Percentiles rank a stretch among this genome's conserved stretches.
Conservation (phyloP, 2,329 filamentous ascomycete genomes). For the Neonectria neomacrospora region DNA sequence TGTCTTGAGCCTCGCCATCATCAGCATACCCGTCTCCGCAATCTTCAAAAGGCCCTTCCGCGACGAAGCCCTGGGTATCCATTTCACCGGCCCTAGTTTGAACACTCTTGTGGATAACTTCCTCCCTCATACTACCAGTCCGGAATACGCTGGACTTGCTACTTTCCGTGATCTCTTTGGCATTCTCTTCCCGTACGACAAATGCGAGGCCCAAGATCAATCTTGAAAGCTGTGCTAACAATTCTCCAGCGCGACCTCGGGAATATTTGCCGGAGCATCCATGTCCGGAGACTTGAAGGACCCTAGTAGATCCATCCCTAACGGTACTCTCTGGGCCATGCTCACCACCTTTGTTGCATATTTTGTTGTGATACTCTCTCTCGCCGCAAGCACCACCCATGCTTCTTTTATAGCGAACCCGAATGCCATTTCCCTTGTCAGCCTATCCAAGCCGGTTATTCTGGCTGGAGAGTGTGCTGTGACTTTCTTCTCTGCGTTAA, state of each 20-base stretch:
- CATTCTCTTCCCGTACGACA: constrained; percentile 76
- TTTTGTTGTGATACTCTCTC: constrained; percentile 78
- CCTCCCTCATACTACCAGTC: constrained; percentile 73
- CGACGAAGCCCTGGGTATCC: constrained; percentile 69
- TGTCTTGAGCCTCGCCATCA: constrained; percentile 76
- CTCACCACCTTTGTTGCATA: constrained; percentile 81
- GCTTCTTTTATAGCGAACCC: constrained; percentile 78
- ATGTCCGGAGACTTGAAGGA: constrained; percentile 90
- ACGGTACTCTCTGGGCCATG: constrained; percentile 83
- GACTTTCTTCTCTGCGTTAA: constrained; percentile 85
- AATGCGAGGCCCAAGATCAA: background rate
- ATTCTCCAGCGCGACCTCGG: constrained; percentile 57
- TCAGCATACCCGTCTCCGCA: constrained; percentile 86
- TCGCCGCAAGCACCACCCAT: constrained; percentile 81
- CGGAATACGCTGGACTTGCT: constrained; percentile 69
- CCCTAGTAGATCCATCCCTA: constrained; percentile 85
- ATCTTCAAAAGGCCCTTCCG: constrained; percentile 75
- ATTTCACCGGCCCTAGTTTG: constrained; percentile 81
- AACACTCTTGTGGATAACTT: constrained; percentile 80
- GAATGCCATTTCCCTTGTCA: constrained; percentile 86
- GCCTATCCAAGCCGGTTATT: constrained; percentile 77
- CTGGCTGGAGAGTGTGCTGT: constrained; percentile 86
- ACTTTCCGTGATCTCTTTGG: constrained; percentile 87
- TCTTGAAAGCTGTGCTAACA: constrained; percentile 40
- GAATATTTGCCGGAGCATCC: constrained; percentile 78